phyloP scores from a whole-genome alignment of 2,329 filamentous ascomycete species.

The Epichloe elymi region DNA sequence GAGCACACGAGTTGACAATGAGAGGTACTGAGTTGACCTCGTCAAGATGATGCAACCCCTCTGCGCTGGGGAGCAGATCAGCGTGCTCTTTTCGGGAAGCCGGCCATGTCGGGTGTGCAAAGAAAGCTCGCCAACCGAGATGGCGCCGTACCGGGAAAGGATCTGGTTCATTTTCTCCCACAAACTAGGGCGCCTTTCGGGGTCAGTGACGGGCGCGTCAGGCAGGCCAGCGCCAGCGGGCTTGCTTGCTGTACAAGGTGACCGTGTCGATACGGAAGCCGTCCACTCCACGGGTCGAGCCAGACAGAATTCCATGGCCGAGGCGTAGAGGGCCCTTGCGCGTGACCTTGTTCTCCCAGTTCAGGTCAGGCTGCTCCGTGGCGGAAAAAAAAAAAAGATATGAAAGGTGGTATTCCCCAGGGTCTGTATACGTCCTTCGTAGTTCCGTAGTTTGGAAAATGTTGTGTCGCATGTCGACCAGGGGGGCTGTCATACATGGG shows the following conservation, averaged over 20 bases:
- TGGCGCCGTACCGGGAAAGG: conserved; percentile 46
- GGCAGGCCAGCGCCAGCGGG: conserved; percentile 39
- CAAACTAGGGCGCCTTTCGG: conserved; percentile 37
- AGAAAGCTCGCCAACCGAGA: conserved; percentile 59
- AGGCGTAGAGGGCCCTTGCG: too few relatives aligned
- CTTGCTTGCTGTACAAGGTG: conserved; percentile 60
- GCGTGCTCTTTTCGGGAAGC: conserved; percentile 19
- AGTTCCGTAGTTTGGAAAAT: too few relatives aligned
- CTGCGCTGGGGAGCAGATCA: conserved; percentile 13
- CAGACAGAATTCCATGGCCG: too few relatives aligned
- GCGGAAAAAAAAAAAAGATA: conserved; percentile 55
- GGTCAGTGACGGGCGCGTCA: conserved; percentile 41
- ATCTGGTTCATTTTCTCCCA: conserved; percentile 54
- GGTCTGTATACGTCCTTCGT: too few relatives aligned
- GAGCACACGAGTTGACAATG: conserved; percentile 19
- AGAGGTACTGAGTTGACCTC: conserved; percentile 10
- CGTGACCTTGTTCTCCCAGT: conserved; percentile 52
- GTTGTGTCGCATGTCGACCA: too few relatives aligned
- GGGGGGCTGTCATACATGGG: conserved; percentile 30
- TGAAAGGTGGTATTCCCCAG: conserved; percentile 42
- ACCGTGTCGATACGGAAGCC: conserved; percentile 67
- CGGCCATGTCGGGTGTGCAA: conserved; percentile 40
- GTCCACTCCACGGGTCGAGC: conserved; percentile 38
- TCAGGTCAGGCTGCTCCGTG: conserved; percentile 68
- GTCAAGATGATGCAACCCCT: conserved; percentile 12